phyloP scores from a whole-genome alignment of 75 land plant species.

The Cryptomeria japonica region DNA sequence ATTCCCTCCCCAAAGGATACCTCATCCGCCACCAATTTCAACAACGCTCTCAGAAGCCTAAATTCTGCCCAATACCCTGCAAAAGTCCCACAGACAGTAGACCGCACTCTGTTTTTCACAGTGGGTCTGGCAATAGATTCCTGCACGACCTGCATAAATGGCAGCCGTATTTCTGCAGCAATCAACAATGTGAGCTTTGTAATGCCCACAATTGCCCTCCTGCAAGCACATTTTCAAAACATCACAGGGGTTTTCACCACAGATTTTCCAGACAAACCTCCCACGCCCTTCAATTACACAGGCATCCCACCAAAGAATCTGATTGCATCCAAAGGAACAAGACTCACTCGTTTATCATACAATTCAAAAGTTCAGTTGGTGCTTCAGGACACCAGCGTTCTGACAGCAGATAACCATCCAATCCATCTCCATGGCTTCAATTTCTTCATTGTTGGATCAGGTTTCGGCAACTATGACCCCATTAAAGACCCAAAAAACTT shows the following conservation, averaged over 20 bases:
- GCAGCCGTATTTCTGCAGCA: conserved; percentile 23
- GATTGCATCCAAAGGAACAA: conserved; percentile 22
- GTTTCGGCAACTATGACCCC: conserved; percentile 41
- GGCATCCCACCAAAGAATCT: conserved; percentile 34
- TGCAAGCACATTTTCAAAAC: conserved; percentile 42
- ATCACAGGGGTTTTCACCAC: conserved; percentile 39
- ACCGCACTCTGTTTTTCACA: conserved; percentile 41
- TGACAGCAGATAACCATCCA: conserved; percentile 49
- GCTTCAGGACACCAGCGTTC: conserved; percentile 47
- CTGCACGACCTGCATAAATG: conserved; percentile 27
- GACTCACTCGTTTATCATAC: conserved; percentile 30
- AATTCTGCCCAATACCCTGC: conserved; percentile 33
- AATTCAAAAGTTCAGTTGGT: conserved; percentile 53
- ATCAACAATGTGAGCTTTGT: conserved; percentile 56
- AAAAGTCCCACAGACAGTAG: conserved; percentile 34
- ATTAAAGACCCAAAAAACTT: conserved; percentile 32
- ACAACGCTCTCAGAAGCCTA: conserved; percentile 29
- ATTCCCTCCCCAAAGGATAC: conserved; percentile 44
- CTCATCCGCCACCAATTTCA: conserved; percentile 21
- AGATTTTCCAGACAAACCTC: conserved; percentile 49
- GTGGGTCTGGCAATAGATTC: conserved; percentile 35
- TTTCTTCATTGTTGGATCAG: conserved; percentile 51
- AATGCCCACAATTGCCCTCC: conserved; percentile 38
- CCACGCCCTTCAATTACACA: conserved; percentile 41
- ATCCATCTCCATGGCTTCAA: conserved; percentile 63